These are phyloP conservation scores for Seminavis robusta DNA, from an alignment of 108 stramenopile species.

Conservation along the genomic window DNA sequence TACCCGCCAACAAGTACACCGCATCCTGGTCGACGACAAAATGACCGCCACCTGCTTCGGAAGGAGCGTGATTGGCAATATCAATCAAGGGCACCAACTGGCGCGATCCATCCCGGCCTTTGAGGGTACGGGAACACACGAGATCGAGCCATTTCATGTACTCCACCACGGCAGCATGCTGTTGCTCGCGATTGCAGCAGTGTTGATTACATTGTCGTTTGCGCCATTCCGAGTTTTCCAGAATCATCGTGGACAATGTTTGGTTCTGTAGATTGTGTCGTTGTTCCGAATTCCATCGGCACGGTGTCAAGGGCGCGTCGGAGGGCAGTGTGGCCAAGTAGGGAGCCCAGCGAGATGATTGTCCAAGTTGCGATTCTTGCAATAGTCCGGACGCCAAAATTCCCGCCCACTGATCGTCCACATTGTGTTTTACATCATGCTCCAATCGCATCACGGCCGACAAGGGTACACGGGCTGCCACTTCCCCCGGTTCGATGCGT, in stretches of 20 bases:
- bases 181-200: no score
- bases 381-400: background rate
- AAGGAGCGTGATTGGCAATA: slow-evolving; percentile 1
- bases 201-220: no score
- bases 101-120: background rate
- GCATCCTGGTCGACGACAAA: background rate
- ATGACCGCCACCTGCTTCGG: background rate
- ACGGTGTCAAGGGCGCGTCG: no score
- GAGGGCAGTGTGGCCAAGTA: no score
- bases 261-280: no score
- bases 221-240: no score
- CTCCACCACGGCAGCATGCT: background rate
- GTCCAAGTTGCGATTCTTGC: no score
- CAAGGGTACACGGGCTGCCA: background rate
- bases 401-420: slow-evolving; percentile 1
- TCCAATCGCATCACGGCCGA: background rate
- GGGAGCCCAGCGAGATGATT: no score
- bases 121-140: slow-evolving; percentile 2
- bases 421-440: background rate
- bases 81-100: slow-evolving; percentile 2
- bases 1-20: background rate
- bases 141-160: background rate
- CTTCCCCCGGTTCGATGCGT: background rate
- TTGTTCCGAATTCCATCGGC: no score
- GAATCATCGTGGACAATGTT: no score